Evolutionary conservation across 2,329 filamentous ascomycete genomes (phyloP), one percentile per base, ranked within the genome.

Genomic region (Fusarium verticillioides): DNA sequence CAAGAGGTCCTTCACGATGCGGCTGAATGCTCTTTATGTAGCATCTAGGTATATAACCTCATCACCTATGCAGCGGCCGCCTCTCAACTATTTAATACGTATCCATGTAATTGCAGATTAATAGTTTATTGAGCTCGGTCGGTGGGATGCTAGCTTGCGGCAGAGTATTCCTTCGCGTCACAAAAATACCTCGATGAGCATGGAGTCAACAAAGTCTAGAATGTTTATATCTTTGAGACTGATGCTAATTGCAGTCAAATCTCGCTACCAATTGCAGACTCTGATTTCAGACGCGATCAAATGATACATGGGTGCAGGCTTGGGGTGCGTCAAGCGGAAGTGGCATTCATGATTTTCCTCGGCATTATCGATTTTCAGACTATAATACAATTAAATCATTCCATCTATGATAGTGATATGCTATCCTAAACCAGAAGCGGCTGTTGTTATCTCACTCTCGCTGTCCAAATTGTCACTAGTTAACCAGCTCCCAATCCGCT

Each of bases 1-100:
- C 37, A 43, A 56, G 43, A 32, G 21, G 21, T 30, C 52, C 21
- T 32, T 42, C 52, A 26, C 2, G 16, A 42, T n/a, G 16, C 15
- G 52, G 52, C 37, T 43, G 10, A 42, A 42, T 15, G 21, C 28
- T 42, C 15, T 43, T 16, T 4, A 32, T 32, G 23, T 2, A 42
- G 7, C 6, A 42, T 23, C 16, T 43, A 56, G 23, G 23, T 19
- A 26, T 56, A 39, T 16, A 19, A 9, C 12, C 37, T 56, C 9
- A 32, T 23, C 5, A 11, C 52, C 4, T 56, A 11, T 23, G 8
- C 18, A 56, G 52, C 21, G 28, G 52, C 44, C 44, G 44, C 44
- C 13, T 0, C 3, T n/a, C 21, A 12, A 3, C 16, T 12, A 49
- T n/a, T 13, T 21, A 15, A 42, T 12, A 23, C 23, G 0, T 2